Evolutionary conservation across 2,329 filamentous ascomycete genomes (phyloP).

Genomic region (Colletotrichum cereale): DNA sequence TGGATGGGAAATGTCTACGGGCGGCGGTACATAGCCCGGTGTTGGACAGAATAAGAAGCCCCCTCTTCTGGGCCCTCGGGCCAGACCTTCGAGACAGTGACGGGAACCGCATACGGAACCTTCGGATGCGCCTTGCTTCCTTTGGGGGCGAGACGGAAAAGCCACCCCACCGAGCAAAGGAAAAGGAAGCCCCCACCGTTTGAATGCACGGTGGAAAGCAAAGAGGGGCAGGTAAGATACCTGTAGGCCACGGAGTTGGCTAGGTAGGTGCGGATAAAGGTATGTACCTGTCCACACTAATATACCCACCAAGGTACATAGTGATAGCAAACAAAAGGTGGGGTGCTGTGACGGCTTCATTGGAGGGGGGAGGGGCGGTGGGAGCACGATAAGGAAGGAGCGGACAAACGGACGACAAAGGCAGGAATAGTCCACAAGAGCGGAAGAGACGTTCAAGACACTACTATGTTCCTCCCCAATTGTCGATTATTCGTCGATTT

Average conservation of each 20-base stretch:
- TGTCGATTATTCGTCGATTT: constrained; percentile 36
- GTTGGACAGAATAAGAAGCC: constrained; percentile 3
- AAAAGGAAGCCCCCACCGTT: neutral
- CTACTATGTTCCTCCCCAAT: neutral
- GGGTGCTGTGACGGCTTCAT: neutral
- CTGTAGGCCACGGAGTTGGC: too few relatives aligned
- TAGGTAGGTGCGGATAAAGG: too few relatives aligned
- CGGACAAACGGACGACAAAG: constrained; percentile 2
- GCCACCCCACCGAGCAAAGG: neutral
- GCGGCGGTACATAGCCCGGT: neutral
- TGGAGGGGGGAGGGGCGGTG: neutral
- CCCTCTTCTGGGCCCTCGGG: constrained; percentile 6
- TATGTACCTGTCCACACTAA: neutral
- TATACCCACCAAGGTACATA: neutral
- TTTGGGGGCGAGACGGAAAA: constrained; percentile 10
- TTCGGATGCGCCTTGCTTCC: constrained; percentile 24
- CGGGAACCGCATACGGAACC: constrained; percentile 27
- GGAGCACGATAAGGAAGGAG: neutral
- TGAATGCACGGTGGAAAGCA: neutral
- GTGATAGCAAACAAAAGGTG: neutral
- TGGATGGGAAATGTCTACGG: neutral
- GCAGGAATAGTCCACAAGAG: too few relatives aligned
- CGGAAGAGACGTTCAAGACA: neutral
- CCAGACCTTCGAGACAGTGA: neutral
- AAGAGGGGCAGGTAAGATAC: neutral